Evolutionary conservation across 2,329 filamentous ascomycete species (phyloP).

Genomic region (Ascochyta viciae-villosae): DNA sequence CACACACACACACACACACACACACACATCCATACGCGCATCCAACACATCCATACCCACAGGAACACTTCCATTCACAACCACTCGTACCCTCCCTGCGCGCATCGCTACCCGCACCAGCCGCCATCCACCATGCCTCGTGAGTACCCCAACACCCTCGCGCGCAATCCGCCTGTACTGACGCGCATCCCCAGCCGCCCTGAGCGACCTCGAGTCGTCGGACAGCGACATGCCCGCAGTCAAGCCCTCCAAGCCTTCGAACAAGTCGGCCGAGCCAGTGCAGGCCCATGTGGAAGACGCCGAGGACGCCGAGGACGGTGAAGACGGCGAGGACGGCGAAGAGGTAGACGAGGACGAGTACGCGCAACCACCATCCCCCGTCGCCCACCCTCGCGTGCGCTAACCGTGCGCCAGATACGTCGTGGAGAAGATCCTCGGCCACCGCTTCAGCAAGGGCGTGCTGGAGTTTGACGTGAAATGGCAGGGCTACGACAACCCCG

Average conservation of each 20-base stretch:
- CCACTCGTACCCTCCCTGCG: not conserved
- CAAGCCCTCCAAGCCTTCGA: constrained; percentile 31
- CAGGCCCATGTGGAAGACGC: constrained; percentile 30
- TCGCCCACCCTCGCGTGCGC: constrained; percentile 4
- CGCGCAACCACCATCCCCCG: constrained; percentile 27
- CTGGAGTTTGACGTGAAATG: constrained; percentile 76
- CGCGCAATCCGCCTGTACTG: constrained; percentile 19
- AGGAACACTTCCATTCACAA: too few relatives aligned
- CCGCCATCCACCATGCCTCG: constrained; percentile 39
- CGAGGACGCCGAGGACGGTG: constrained; percentile 34
- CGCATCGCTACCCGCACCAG: constrained; percentile 19
- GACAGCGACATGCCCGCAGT: constrained; percentile 38
- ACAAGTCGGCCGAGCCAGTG: constrained; percentile 11
- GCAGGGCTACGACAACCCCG: constrained; percentile 75
- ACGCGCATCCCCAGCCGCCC: constrained; percentile 42
- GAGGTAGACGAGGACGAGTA: constrained; percentile 51
- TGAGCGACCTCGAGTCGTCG: constrained; percentile 51
- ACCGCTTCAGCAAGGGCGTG: constrained; percentile 58
- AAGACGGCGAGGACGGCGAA: constrained; percentile 28
- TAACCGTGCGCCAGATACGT: constrained; percentile 64
- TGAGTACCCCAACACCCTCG: constrained; percentile 30
- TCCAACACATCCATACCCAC: too few relatives aligned
- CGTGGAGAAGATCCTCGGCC: constrained; percentile 75
- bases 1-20: too few relatives aligned
- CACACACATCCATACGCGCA: too few relatives aligned